phyloP scores from a whole-genome alignment of 2,329 filamentous ascomycete genomes.

The Pseudodiploospora longispora region DNA sequence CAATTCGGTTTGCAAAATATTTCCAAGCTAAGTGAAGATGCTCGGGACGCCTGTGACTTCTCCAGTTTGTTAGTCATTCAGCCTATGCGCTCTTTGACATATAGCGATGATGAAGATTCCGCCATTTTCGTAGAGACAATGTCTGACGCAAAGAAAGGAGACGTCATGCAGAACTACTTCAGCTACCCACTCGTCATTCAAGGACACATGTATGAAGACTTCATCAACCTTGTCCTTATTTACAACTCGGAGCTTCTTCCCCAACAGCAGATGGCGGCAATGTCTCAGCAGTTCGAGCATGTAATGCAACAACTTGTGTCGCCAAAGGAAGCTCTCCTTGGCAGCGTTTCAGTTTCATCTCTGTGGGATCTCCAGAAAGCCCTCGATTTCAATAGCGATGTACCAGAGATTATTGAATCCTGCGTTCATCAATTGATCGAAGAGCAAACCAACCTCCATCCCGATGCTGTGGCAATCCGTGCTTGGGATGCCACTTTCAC shows the following conservation, averaged over 20 bases:
- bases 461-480: not conserved
- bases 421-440: not conserved
- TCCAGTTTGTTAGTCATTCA: conserved; percentile 8
- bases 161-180: conserved; percentile 2
- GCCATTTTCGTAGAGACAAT: too few relatives aligned
- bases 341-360: not conserved
- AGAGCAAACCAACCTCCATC: not conserved
- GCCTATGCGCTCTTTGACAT: not conserved
- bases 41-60: conserved; percentile 7
- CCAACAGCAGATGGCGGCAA: not conserved
- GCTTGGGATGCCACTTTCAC: not conserved
- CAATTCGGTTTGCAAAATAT: conserved; percentile 4
- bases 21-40: conserved; percentile 5
- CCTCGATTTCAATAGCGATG: not conserved
- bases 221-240: conserved; percentile 1
- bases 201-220: not conserved
- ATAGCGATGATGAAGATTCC: too few relatives aligned
- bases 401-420: not conserved
- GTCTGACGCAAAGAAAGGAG: not conserved
- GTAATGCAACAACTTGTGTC: conserved; percentile 1
- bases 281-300: conserved; percentile 4
- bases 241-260: not conserved
- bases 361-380: conserved; percentile 1
- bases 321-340: not conserved
- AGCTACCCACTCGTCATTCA: conserved; percentile 4